Evolutionary conservation across 2,329 filamentous ascomycete genomes (phyloP).

Genomic region (Basipetospora chlamydospora): DNA sequence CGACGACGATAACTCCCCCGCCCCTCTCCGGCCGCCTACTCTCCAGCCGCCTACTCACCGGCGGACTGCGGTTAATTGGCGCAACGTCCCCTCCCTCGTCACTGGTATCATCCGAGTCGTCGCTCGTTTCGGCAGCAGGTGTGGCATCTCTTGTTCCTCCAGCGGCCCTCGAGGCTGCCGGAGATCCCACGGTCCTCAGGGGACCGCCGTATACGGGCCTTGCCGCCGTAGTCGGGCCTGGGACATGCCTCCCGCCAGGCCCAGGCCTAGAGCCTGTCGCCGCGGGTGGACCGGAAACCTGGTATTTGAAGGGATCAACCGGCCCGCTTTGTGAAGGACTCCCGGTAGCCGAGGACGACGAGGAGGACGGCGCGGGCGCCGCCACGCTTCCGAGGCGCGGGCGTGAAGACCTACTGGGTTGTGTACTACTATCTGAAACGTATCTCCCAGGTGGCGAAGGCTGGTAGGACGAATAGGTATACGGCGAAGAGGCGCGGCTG

Average conservation of each 20-base stretch:
- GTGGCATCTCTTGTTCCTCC: conserved; percentile 16
- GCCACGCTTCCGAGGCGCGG: too few species aligned
- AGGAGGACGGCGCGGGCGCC: too few species aligned
- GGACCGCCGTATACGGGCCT: conserved; percentile 17
- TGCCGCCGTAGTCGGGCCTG: too few species aligned
- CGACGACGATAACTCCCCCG: too few species aligned
- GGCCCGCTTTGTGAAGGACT: conserved; percentile 10
- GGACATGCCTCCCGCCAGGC: too few species aligned
- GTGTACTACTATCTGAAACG: conserved; percentile 32
- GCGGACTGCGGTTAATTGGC: too few species aligned
- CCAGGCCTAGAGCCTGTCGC: conserved; percentile 17
- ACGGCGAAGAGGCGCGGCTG: conserved; percentile 25
- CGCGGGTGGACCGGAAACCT: conserved; percentile 28
- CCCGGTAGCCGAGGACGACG: conserved; percentile 15
- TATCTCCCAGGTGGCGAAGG: conserved; percentile 21
- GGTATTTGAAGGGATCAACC: conserved; percentile 37
- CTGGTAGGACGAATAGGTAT: conserved; percentile 30
- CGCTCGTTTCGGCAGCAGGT: conserved; percentile 19
- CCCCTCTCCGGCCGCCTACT: too few species aligned
- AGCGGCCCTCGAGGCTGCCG: too few species aligned
- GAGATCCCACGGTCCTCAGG: conserved; percentile 13
- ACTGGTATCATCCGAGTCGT: conserved; percentile 18
- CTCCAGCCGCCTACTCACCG: too few species aligned
- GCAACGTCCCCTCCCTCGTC: conserved; percentile 13
- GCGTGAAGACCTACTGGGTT: too few species aligned